Percentiles rank a stretch among this genome's conserved stretches.
Evolutionary conservation across 495 filamentous ascomycete species (phyloP).

Genomic region (Xanthoparmelia taractica): DNA sequence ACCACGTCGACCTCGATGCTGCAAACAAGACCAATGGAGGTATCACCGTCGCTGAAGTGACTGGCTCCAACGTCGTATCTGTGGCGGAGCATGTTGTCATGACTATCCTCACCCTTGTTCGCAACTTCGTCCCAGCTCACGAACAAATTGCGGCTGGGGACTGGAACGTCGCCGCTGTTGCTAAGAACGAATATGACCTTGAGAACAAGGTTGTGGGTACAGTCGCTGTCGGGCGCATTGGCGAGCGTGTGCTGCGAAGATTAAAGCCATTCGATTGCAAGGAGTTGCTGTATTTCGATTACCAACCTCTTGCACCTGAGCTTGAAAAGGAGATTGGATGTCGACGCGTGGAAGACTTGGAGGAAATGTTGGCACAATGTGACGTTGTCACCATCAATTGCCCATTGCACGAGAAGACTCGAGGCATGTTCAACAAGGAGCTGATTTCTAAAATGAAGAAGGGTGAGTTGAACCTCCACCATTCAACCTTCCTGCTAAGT

Average conservation of each 20-base stretch:
- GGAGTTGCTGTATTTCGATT: slow-evolving; percentile 98
- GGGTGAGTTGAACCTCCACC: slow-evolving; percentile 41
- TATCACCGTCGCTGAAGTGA: slow-evolving; percentile 94
- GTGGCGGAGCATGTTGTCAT: slow-evolving; percentile 95
- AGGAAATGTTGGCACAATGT: slow-evolving; percentile 93
- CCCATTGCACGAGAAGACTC: slow-evolving; percentile 95
- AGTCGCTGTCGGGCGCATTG: slow-evolving; percentile 94
- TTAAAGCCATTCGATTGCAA: slow-evolving; percentile 98
- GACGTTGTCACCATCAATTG: slow-evolving; percentile 99
- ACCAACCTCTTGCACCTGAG: slow-evolving; percentile 84
- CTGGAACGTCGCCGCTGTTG: slow-evolving; percentile 91
- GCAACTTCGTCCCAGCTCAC: slow-evolving; percentile 97
- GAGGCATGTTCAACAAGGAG: slow-evolving; percentile 98
- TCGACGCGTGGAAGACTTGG: slow-evolving; percentile 75
- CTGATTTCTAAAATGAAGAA: slow-evolving; percentile 99
- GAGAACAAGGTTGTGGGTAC: slow-evolving; percentile 98
- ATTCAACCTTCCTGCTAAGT: slow-evolving; percentile 18
- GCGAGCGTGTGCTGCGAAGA: slow-evolving; percentile 92
- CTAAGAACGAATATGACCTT: slow-evolving; percentile 96
- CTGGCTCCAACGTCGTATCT: slow-evolving; percentile 85
- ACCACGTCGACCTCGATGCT: slow-evolving; percentile 94
- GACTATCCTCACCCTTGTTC: slow-evolving; percentile 93
- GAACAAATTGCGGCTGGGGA: slow-evolving; percentile 83
- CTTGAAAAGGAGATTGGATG: slow-evolving; percentile 94
- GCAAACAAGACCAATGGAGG: slow-evolving; percentile 98